Base-by-base conservation (phyloP, 2,329 filamentous ascomycete species). In the Trichothecium roseum region DNA sequence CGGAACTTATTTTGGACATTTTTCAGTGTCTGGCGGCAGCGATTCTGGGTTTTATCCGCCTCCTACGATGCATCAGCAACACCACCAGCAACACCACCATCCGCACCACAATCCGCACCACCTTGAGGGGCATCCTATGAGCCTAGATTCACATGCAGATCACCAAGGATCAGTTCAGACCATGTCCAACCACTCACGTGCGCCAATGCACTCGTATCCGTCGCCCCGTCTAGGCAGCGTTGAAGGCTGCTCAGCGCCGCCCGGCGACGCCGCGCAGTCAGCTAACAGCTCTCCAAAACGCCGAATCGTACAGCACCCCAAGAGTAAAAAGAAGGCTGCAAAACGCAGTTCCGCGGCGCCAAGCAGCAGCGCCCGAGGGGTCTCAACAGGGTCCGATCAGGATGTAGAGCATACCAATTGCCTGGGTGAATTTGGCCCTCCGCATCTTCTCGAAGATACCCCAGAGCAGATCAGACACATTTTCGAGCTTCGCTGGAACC, bases 391-490 rank as follows among this genome's bases (percentile, higher is more conserved):
- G 44, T 26, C 17, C 35, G 9, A 42, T 29, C 42, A 53, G 16
- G 48, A 53, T 24, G 47, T 50, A 8, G 55, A 60, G 18, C 51
- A 55, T 42, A 51, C 49, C 35, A 61, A 62, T 41, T 60, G 54
- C 40, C 43, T 50, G 27, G 48, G 52, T 6, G 35, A 57, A 34
- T 48, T 58, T 42, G 42, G 55, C 32, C 48, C 57, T 2, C 57
- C 62, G 16, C 53, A 45, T 3, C 55, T 74, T 30, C 65, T 64
- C 37, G 50, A 55, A 16, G 57, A 57, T 14, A 66, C 67, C 18
- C 64, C 66, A 2, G 57, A 63, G 3, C 63, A 71, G 24, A 64
- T 70, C 40, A 58, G 57, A 16, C 68, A 54, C 35, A 60, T 76
- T 22, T 66, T 73, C 33, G 55, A 67, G 18, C 59, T 68, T n/a